Conservation (phyloP, 1,139 yeast genomes). For the Debaryomyces coudertii region DNA sequence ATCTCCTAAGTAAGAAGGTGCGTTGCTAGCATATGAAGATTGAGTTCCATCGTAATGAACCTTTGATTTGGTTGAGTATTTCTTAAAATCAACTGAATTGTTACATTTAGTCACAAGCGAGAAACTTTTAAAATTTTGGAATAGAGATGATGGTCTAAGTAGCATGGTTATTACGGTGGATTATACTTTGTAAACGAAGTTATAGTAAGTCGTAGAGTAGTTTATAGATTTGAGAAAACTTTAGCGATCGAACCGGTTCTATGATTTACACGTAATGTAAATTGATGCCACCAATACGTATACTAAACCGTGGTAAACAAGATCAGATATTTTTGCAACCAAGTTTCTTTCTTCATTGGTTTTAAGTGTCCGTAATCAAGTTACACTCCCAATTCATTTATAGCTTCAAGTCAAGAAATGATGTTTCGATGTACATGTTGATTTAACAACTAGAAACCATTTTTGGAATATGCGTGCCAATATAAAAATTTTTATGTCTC, state of each 20-base stretch:
- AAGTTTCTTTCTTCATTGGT: no score
- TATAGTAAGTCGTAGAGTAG: not conserved
- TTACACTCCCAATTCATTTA: no score
- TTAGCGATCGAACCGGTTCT: not conserved
- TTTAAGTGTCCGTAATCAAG: no score
- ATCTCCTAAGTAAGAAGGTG: conserved; percentile 26
- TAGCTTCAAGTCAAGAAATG: no score
- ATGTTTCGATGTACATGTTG: no score
- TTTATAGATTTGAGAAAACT: not conserved
- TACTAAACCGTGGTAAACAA: no score
- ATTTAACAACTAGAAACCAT: no score
- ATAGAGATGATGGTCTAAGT: not conserved
- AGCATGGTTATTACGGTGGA: not conserved
- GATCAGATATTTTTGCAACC: no score
- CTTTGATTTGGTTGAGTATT: conserved; percentile 3
- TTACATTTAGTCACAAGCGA: not conserved
- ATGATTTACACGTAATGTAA: not conserved
- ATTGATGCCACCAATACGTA: not conserved
- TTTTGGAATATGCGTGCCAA: no score
- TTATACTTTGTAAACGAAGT: not conserved
- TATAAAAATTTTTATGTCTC: no score
- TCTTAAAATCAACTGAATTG: not conserved
- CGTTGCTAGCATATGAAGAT: conserved; percentile 7
- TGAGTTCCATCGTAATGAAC: conserved; percentile 10
- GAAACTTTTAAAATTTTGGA: not conserved